Percentiles rank a stretch among this genome's conserved stretches.
Conservation (phyloP, 2,329 filamentous ascomycete species). For the Alternaria ventricosa region DNA sequence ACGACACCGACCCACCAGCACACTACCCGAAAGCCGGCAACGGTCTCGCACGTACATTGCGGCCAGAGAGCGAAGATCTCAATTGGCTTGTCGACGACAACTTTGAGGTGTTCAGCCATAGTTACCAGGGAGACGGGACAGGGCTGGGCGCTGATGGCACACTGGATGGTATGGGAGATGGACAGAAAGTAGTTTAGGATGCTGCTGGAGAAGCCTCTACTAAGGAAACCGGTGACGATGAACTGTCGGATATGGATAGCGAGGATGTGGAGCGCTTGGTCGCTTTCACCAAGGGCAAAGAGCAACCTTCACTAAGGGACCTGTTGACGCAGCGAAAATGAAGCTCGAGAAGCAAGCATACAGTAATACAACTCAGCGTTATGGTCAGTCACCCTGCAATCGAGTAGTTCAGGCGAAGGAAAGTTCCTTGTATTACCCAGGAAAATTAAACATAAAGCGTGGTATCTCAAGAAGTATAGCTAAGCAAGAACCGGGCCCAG, state of each 20-base stretch:
- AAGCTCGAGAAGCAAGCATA: background rate
- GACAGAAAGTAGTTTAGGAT: slow-evolving; percentile 23
- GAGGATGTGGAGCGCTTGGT: slow-evolving; percentile 3
- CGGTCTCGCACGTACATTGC: slow-evolving; percentile 61
- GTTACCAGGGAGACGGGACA: slow-evolving; percentile 45
- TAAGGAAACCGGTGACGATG: background rate
- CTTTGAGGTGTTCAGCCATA: slow-evolving; percentile 64
- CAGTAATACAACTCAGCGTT: background rate
- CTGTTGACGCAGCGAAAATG: background rate
- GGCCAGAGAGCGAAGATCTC: slow-evolving; percentile 64
- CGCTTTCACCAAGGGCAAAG: background rate
- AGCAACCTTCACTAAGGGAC: background rate
- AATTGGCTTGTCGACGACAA: slow-evolving; percentile 68
- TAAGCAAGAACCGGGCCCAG: background rate
- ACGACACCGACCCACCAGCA: slow-evolving; percentile 59
- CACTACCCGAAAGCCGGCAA: slow-evolving; percentile 69
- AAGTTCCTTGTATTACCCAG: background rate
- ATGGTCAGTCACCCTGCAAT: background rate
- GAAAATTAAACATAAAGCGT: slow-evolving; percentile 2
- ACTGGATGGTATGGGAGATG: slow-evolving; percentile 23
- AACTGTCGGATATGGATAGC: slow-evolving; percentile 7
- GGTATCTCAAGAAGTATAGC: slow-evolving; percentile 11
- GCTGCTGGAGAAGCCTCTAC: background rate
- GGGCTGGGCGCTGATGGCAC: slow-evolving; percentile 39
- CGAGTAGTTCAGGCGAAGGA: background rate